phyloP scores from a whole-genome alignment of 2,329 filamentous ascomycete genomes.

The Xylariaceae sp. region DNA sequence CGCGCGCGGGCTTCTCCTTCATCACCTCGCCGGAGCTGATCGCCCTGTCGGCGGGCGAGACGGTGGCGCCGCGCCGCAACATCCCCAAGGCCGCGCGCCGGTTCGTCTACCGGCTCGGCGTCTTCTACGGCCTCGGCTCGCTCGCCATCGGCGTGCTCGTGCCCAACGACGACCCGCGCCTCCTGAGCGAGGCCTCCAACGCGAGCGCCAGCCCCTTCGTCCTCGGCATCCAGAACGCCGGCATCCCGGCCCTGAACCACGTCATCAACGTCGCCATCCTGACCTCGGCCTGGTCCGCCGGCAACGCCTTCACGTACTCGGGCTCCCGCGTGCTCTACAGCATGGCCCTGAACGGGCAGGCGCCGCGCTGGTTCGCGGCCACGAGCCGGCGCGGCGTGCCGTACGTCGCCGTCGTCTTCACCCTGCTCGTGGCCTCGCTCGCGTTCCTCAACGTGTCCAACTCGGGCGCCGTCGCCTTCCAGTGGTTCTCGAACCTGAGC shows the following conservation, averaged over 20 bases:
- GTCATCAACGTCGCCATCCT: constrained; percentile 65
- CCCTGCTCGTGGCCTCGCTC: constrained; percentile 57
- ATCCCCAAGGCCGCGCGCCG: constrained; percentile 60
- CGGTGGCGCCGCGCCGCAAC: constrained; percentile 57
- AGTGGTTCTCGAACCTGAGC: constrained; percentile 67
- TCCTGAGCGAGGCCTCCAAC: constrained; percentile 53
- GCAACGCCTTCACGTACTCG: constrained; percentile 59
- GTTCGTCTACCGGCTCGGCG: constrained; percentile 55
- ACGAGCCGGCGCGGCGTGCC: constrained; percentile 60
- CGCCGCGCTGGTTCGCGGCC: constrained; percentile 53
- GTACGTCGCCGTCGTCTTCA: constrained; percentile 47
- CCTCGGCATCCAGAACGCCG: constrained; percentile 60
- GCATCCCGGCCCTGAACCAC: constrained; percentile 58
- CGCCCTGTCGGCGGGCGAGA: constrained; percentile 60
- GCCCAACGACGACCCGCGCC: constrained; percentile 57
- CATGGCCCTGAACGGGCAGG: constrained; percentile 61
- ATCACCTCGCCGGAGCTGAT: constrained; percentile 58
- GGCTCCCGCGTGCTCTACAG: constrained; percentile 66
- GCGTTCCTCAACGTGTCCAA: constrained; percentile 65
- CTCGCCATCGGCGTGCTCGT: constrained; percentile 58
- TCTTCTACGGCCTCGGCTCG: constrained; percentile 60
- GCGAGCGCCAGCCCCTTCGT: constrained; percentile 59
- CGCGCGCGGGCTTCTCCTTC: constrained; percentile 57
- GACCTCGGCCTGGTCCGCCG: constrained; percentile 59
- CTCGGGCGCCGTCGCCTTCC: constrained; percentile 59